Evolutionary conservation across 225 moss, liverwort and hornwort genomes (phyloP).

Genomic region (Physcomitrium patens): DNA sequence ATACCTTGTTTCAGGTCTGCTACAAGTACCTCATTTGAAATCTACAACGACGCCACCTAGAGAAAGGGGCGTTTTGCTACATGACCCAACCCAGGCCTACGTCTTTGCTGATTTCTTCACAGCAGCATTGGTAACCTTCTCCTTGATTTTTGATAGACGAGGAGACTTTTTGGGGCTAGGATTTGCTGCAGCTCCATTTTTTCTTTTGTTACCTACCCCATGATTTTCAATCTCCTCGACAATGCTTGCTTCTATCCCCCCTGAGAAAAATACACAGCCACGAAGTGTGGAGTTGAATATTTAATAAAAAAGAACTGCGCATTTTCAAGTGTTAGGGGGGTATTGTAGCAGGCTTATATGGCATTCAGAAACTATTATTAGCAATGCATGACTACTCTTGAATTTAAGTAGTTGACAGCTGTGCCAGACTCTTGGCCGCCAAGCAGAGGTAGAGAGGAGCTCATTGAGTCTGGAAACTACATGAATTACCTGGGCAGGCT

Average conservation of each 20-base stretch:
- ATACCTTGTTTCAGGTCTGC: not conserved
- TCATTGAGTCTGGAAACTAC: slow-evolving; percentile 5
- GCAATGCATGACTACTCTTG: not conserved
- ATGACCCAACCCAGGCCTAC: not conserved
- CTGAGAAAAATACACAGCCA: slow-evolving; percentile 27
- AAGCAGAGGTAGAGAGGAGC: slow-evolving; percentile 8
- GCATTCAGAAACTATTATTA: not conserved
- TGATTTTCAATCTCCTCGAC: slow-evolving; percentile 44
- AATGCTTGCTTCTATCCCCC: slow-evolving; percentile 41
- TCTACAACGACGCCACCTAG: not conserved
- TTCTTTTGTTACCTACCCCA: slow-evolving; percentile 41
- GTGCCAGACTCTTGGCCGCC: not conserved
- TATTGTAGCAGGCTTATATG: not conserved
- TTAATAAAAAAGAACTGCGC: not conserved
- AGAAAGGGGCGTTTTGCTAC: not conserved
- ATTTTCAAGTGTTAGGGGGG: not conserved
- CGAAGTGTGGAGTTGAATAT: not conserved
- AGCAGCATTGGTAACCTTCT: slow-evolving; percentile 26
- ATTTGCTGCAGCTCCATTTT: slow-evolving; percentile 14
- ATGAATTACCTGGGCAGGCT: slow-evolving; percentile 47
- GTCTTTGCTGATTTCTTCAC: slow-evolving; percentile 32
- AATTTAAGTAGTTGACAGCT: not conserved
- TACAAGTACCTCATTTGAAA: not conserved
- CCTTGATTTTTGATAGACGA: slow-evolving; percentile 42
- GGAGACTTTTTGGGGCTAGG: slow-evolving; percentile 52